phyloP scores from a whole-genome alignment of 139 green algal species.

The Zygnema cylindricum region DNA sequence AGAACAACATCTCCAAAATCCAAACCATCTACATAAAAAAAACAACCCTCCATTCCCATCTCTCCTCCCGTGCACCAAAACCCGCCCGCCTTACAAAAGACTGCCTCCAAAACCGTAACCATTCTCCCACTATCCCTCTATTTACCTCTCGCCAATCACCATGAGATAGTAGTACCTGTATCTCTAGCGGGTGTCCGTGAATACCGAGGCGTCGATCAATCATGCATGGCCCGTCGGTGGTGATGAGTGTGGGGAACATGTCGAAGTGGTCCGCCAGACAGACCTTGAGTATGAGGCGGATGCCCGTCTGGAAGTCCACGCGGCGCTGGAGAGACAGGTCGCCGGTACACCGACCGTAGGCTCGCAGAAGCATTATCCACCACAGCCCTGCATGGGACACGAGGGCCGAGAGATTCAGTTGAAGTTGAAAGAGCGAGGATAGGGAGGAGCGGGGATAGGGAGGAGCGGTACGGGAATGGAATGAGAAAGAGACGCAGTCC shows the following conservation, averaged over 20 bases:
- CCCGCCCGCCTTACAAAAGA: no score
- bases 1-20: no score
- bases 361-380: slow-evolving; percentile 52
- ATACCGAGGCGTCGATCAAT: slow-evolving; percentile 57
- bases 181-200: slow-evolving; percentile 53
- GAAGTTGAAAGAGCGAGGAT: neutral
- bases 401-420: neutral
- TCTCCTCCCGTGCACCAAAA: no score
- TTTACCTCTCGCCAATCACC: no score
- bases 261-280: slow-evolving; percentile 53
- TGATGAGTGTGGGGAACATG: slow-evolving; percentile 60
- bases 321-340: slow-evolving; percentile 45
- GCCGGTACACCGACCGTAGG: slow-evolving; percentile 29
- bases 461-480: neutral
- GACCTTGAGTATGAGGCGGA: slow-evolving; percentile 59
- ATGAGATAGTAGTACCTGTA: slow-evolving; percentile 35
- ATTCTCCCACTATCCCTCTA: no score
- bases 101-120: neutral
- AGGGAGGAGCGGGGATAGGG: neutral
- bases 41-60: no score
- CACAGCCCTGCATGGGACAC: slow-evolving; percentile 49
- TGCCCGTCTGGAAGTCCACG: slow-evolving; percentile 55
- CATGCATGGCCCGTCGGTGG: slow-evolving; percentile 59
- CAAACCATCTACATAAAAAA: no score
- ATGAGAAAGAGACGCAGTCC: no score